Base-by-base conservation (phyloP, 768 basidiomycete species). In the Mycena amicta region DNA sequence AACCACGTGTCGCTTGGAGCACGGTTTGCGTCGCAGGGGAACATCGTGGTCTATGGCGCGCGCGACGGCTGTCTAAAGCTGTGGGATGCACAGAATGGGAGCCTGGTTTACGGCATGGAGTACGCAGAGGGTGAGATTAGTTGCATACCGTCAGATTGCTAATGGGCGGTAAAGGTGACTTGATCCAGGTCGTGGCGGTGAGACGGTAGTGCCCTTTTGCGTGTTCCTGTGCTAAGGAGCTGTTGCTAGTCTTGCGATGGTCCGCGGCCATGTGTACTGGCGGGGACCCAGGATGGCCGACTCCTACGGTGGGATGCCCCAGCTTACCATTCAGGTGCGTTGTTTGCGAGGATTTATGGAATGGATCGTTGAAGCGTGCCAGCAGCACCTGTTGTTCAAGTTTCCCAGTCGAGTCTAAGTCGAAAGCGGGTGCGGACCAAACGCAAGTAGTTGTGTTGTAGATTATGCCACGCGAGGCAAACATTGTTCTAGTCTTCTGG, bases 81-180 rank as follows among this genome's bases (percentile, higher is more conserved):
- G 29, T 89, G 88, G 87, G 85, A 89, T 64, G 79, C 74, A 67
- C 75, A 74, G 67, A 82, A 78, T 55, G 82, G 78, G 12, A 72
- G 72, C 2, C 70, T 87, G 25, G 75, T 86, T 15, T 85, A 83
- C 69, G 87, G 83, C 28, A 67, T 89, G 63, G 82, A 85, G 61
- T 85, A 85, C 62, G 25, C 11, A 23, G 25, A 49, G 13, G 80
- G 86, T 87, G 67, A 63, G 79, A 40, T 43, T 30, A 16, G 47
- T 43, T 61, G 23, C 23, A 15, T 6, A 29, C 59, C 72, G 50
- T 5, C 45, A 41, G n/a, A n/a, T n/a, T n/a, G n/a, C 45, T 59
- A 55, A 57, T 39, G 22, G 47, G 53, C 41, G 53, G 55, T 65
- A 55, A 67, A 80, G 80, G 70, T 62, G 78, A 79, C 57, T 56